A percentile compares a stretch with the other conserved stretches of the same genome.
Evolutionary conservation across 164 flowering plant species (phyloP).

Genomic region (Umbilicus rupestris): DNA sequence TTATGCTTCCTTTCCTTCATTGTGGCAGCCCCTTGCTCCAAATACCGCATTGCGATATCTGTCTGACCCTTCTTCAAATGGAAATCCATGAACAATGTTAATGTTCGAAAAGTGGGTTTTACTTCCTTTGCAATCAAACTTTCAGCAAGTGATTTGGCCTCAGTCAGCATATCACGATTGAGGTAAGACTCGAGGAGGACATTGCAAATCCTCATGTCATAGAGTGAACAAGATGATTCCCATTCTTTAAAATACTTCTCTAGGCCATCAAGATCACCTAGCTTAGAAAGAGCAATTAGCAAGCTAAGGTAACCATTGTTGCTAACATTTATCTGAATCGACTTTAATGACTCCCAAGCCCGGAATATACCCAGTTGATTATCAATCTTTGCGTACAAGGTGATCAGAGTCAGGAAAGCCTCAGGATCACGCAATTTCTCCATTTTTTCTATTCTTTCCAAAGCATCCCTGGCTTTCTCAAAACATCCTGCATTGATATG

Average conservation of each 20-base stretch:
- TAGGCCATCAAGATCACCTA: constrained; percentile 24
- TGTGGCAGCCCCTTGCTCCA: constrained; percentile 18
- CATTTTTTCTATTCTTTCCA: constrained; percentile 23
- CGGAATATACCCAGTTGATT: constrained; percentile 24
- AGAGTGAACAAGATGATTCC: constrained; percentile 21
- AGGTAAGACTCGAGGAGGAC: constrained; percentile 25
- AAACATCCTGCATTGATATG: constrained; percentile 21
- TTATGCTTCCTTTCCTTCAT: constrained; percentile 2
- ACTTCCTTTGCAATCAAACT: constrained; percentile 11
- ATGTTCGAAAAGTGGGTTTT: constrained; percentile 15
- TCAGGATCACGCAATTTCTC: constrained; percentile 13
- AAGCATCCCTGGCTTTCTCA: constrained; percentile 24
- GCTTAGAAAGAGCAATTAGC: constrained; percentile 24
- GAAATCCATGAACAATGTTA: constrained; percentile 19
- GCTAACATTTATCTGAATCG: constrained; percentile 14
- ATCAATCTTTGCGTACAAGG: constrained; percentile 19
- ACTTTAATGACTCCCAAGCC: constrained; percentile 27
- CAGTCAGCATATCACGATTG: constrained; percentile 19
- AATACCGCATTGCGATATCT: constrained; percentile 21
- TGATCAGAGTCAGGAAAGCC: constrained; percentile 19
- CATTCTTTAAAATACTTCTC: constrained; percentile 28
- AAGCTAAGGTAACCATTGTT: constrained; percentile 27
- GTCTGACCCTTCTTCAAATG: constrained; percentile 19
- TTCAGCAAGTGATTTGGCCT: constrained; percentile 22
- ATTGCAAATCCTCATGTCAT: constrained; percentile 28